phyloP scores from a whole-genome alignment of 306 rosid species.

The Abrus pulchellus region DNA sequence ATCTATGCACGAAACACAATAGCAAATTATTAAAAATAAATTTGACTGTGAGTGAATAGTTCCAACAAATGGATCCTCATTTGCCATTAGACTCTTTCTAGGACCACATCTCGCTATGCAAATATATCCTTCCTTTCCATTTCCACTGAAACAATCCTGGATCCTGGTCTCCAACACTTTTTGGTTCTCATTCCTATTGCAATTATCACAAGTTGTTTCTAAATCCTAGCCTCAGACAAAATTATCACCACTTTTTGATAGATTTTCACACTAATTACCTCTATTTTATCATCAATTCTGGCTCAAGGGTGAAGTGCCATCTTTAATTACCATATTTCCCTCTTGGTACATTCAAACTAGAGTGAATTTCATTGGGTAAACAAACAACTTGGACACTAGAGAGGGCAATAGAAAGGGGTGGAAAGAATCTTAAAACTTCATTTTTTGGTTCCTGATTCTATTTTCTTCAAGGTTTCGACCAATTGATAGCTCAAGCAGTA shows the following conservation, averaged over 20 bases:
- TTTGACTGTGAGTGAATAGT: conserved; percentile 28
- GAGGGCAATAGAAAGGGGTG: neutral
- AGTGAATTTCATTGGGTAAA: conserved; percentile 23
- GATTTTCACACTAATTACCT: neutral
- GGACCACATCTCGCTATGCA: neutral
- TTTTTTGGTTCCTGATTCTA: conserved; percentile 11
- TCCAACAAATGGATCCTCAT: neutral
- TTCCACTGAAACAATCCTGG: conserved; percentile 22
- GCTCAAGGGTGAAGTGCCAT: neutral
- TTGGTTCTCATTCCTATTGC: conserved; percentile 23
- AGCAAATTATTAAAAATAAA: conserved; percentile 23
- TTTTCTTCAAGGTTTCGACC: conserved; percentile 4
- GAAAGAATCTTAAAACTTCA: neutral
- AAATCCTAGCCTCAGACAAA: conserved; percentile 15
- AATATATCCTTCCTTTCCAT: conserved; percentile 9
- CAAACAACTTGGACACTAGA: conserved; percentile 25
- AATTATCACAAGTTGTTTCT: conserved; percentile 24
- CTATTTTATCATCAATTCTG: neutral
- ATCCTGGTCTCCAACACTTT: neutral
- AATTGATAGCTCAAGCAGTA: conserved; percentile 18
- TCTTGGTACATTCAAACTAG: neutral
- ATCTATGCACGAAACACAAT: conserved; percentile 5
- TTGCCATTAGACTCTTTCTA: conserved; percentile 8
- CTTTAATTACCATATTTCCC: neutral
- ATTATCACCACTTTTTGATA: neutral